phyloP scores from a whole-genome alignment of 139 green algal genomes.

The Picochlorum sp. region DNA sequence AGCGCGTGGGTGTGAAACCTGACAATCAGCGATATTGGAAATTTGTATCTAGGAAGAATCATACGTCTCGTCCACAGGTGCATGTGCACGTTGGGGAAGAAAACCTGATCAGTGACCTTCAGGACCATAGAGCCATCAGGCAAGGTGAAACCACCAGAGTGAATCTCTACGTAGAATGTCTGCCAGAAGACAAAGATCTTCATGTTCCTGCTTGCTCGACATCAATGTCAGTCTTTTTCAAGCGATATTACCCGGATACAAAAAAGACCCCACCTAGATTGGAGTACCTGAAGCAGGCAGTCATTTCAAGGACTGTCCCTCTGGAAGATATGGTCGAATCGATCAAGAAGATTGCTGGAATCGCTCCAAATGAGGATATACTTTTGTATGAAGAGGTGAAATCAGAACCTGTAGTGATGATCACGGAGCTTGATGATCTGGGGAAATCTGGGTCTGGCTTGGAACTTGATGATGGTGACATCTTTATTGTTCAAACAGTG shows the following conservation, averaged over 20 bases:
- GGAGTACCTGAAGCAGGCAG: conserved; percentile 36
- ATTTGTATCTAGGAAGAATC: conserved; percentile 75
- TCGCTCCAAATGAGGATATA: conserved; percentile 11
- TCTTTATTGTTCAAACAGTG: conserved; percentile 70
- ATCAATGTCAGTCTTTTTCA: conserved; percentile 83
- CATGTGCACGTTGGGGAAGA: conserved; percentile 49
- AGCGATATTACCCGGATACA: conserved; percentile 56
- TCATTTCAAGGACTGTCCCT: conserved; percentile 20
- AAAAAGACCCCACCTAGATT: conserved; percentile 17
- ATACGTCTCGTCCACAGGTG: conserved; percentile 52
- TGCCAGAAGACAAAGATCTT: conserved; percentile 5
- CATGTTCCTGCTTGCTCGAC: conserved; percentile 1
- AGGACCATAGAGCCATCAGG: not conserved
- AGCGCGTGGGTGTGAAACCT: conserved; percentile 59
- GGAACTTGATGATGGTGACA: conserved; percentile 77
- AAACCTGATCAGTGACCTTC: conserved; percentile 4
- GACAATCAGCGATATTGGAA: conserved; percentile 83
- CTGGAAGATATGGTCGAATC: conserved; percentile 25
- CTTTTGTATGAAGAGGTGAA: conserved; percentile 82
- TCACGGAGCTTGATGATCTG: conserved; percentile 33
- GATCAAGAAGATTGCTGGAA: conserved; percentile 37
- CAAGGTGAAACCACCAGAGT: conserved; percentile 32
- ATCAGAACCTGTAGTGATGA: conserved; percentile 74
- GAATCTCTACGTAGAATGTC: conserved; percentile 70
- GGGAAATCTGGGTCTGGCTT: conserved; percentile 11